Base-by-base conservation (phyloP, 768 basidiomycete species). In the Boletus vinaceobasis region DNA sequence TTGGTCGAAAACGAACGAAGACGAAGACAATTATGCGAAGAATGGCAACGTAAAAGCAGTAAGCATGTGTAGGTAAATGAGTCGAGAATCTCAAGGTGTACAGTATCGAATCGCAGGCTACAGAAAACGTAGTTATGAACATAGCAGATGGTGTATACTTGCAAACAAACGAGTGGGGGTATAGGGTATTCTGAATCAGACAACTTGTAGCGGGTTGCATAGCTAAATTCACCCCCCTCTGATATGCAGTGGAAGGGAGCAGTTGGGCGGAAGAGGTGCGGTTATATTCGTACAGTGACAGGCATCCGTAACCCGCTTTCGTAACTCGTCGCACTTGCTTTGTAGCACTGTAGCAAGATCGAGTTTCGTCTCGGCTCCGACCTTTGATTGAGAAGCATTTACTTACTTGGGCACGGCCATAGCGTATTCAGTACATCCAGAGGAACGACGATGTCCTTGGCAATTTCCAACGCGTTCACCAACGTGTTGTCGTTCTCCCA, bases 341-440 rank as follows among this genome's bases (percentile, higher is more conserved):
- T 78, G 77, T 27, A 82, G 74, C 36, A 71, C 83, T 84, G 49
- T 27, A 57, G 52, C 52, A 11, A 26, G 48, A 36, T 40, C 43
- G 9, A 32, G n/a, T 42, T 52, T 56, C 48, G 35, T 55, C 58
- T 60, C 55, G 51, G 51, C 37, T 48, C 47, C 50, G 56, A 19
- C 27, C 48, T 49, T 40, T 2, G 7, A 46, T 39, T 26, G 9
- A 53, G 29, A 60, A 60, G 48, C 15, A 47, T 52, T 9, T 36
- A 65, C 77, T 65, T 54, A 80, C 79, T 71, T 43, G 71, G 71
- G 48, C 78, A 81, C 3, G 86, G 86, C 88, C 89, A 91, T 31
- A 90, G 73, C 23, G 75, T 76, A 59, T 85, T 87, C 67, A 89
- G 75, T 15, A 82, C 79, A 51, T 90, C 88, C 35, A 88, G 73